Evolutionary conservation across 306 rosid species (phyloP).

Genomic region (Hippophae rhamnoides): DNA sequence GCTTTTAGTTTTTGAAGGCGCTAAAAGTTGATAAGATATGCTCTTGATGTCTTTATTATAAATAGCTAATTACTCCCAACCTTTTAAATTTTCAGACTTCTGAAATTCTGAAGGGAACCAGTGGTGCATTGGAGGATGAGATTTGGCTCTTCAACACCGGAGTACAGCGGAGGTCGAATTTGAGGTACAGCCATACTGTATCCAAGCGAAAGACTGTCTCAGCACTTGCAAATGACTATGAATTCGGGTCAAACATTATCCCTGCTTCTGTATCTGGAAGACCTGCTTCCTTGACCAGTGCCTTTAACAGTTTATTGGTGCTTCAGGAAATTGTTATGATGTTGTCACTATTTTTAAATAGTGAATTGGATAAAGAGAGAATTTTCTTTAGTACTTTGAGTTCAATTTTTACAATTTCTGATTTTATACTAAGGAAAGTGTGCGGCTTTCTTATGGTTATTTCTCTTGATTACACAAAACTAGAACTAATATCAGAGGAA

Average conservation of each 20-base stretch:
- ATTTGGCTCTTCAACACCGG: slow-evolving; percentile 51
- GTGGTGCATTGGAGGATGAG: slow-evolving; percentile 48
- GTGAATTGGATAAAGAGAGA: slow-evolving; percentile 48
- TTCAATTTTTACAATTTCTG: slow-evolving; percentile 74
- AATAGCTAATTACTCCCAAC: slow-evolving; percentile 22
- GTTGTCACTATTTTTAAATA: slow-evolving; percentile 31
- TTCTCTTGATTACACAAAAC: slow-evolving; percentile 84
- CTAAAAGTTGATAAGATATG: slow-evolving; percentile 2
- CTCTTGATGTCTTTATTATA: slow-evolving; percentile 17
- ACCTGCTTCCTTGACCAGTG: slow-evolving; percentile 42
- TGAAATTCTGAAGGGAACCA: slow-evolving; percentile 54
- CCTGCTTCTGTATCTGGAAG: slow-evolving; percentile 47
- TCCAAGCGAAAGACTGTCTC: slow-evolving; percentile 32
- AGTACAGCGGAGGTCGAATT: slow-evolving; percentile 28
- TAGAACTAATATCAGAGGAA: slow-evolving; percentile 64
- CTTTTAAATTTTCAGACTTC: slow-evolving; percentile 53
- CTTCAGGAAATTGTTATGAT: slow-evolving; percentile 56
- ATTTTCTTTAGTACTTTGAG: slow-evolving; percentile 69
- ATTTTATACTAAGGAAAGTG: slow-evolving; percentile 65
- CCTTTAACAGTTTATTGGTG: slow-evolving; percentile 51
- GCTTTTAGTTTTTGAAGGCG: neutral
- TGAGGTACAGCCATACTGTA: slow-evolving; percentile 28
- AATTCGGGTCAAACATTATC: slow-evolving; percentile 46
- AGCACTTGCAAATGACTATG: slow-evolving; percentile 32
- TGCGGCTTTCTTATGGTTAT: slow-evolving; percentile 81